These are phyloP conservation scores for Cudoniella acicularis DNA, from an alignment of 495 filamentous ascomycete genomes.

Conservation along the genomic window DNA sequence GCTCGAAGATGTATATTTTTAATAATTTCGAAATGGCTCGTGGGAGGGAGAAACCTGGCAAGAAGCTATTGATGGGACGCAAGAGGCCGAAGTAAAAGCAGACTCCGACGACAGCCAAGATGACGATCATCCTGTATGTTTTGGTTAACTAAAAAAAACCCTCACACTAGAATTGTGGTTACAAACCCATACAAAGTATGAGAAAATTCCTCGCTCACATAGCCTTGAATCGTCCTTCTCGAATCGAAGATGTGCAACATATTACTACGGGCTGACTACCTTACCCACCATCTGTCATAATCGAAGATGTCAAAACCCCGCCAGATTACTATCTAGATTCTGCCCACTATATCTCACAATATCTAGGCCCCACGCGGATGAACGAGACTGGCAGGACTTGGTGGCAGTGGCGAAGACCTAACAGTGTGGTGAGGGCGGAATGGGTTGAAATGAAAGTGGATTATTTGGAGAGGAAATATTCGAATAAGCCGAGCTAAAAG, in stretches of 20 bases:
- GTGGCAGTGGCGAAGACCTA: conserved; percentile 63
- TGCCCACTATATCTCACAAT: neutral
- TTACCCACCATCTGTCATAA: too few species aligned
- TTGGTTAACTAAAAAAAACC: neutral
- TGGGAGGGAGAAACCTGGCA: neutral
- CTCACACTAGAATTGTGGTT: neutral
- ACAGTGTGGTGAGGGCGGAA: conserved; percentile 65
- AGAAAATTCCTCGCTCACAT: neutral
- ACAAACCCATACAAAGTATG: conserved; percentile 1
- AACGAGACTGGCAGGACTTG: neutral
- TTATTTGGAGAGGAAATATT: conserved; percentile 61
- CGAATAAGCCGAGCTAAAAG: conserved; percentile 52
- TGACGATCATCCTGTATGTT: neutral
- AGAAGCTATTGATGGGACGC: neutral
- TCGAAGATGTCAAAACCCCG: neutral
- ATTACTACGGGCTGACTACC: too few species aligned
- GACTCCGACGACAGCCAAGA: neutral
- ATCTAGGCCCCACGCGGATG: neutral
- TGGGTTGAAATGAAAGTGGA: conserved; percentile 91
- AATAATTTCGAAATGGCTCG: neutral
- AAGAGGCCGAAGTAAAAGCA: neutral
- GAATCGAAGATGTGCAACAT: too few species aligned
- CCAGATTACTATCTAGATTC: neutral
- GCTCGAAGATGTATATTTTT: neutral
- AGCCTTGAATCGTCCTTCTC: neutral